phyloP scores from a whole-genome alignment of 345 rosid species.

The Salix udensis region DNA sequence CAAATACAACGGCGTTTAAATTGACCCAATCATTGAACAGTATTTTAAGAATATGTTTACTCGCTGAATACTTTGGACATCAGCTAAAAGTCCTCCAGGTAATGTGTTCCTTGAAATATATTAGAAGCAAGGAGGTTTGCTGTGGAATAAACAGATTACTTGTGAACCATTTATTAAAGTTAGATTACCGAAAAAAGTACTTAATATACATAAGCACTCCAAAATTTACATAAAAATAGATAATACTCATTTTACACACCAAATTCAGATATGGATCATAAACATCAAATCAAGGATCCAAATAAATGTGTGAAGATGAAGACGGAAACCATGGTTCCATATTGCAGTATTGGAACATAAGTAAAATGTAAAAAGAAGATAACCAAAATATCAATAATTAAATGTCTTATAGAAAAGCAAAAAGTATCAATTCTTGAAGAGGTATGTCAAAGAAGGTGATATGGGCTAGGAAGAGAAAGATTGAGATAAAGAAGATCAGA shows the following conservation, averaged over 20 bases:
- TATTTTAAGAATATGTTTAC: too few relatives aligned
- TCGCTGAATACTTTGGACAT: too few relatives aligned
- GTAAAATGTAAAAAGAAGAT: not conserved
- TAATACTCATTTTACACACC: not conserved
- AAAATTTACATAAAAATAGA: not conserved
- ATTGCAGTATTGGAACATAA: not conserved
- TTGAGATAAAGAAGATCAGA: not conserved
- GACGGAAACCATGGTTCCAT: not conserved
- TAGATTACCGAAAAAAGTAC: too few relatives aligned
- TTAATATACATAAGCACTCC: not conserved
- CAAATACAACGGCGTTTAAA: too few relatives aligned
- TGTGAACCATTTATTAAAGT: not conserved
- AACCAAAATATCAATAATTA: not conserved
- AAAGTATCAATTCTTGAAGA: conserved; percentile 1
- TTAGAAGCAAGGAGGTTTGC: too few relatives aligned
- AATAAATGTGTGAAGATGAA: not conserved
- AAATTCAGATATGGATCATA: not conserved
- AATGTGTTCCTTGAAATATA: too few relatives aligned
- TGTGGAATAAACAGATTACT: not conserved
- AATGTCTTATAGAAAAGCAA: not conserved
- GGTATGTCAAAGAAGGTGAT: not conserved
- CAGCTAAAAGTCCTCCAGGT: too few relatives aligned
- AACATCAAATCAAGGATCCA: not conserved
- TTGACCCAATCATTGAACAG: too few relatives aligned
- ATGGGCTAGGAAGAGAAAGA: not conserved